Evolutionary conservation across 345 rosid genomes (phyloP), one percentile per base, ranked within the genome.

Genomic region (Anastatica hierochuntica): DNA sequence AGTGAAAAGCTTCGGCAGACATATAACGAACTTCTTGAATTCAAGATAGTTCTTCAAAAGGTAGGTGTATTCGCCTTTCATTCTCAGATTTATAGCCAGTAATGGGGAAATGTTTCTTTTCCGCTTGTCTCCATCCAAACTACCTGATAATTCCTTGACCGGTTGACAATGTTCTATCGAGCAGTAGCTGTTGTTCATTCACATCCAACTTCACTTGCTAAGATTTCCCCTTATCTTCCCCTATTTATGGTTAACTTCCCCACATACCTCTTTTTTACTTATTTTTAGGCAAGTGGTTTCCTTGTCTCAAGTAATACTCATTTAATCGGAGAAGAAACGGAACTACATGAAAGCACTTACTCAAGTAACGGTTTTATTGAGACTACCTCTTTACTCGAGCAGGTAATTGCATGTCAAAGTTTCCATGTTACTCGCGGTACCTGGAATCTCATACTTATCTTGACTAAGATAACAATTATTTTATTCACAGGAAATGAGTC

Each of bases 11-110:
- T 90, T 69, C 83, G 72, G 55, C 88, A 79, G 69, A 69, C 88
- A 17, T 83, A 79, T 72, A 90, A 84, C 62, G 98, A 90, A 72
- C 95, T 90, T 23, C 72, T 90, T 49, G 98, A 87, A 74, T 90
- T 87, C 71, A 90, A 83, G 75, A 75, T 84, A 71, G 98, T 87
- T 38, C 70, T 90, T 75, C 79, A 84, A 70, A 85, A 90, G 88
- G 98, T 83, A 73, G 36, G 56, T 60, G 62, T 37, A 17, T n/a
- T 49, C 17, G n/a, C 34, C 61, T 53, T 53, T 40, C 2, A 11
- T 23, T 38, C 33, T 59, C 56, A 59, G 54, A 17, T 43, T 17
- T 40, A 14, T 41, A 49, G 31, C 16, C 24, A 49, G 33, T 41
- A 33, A 56, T 2, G 46, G 29, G 49, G 24, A 47, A 38, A 29